A percentile compares a stretch with the other conserved stretches of the same genome.
Conservation (phyloP, 768 basidiomycete species). For the Boletus sp. region DNA sequence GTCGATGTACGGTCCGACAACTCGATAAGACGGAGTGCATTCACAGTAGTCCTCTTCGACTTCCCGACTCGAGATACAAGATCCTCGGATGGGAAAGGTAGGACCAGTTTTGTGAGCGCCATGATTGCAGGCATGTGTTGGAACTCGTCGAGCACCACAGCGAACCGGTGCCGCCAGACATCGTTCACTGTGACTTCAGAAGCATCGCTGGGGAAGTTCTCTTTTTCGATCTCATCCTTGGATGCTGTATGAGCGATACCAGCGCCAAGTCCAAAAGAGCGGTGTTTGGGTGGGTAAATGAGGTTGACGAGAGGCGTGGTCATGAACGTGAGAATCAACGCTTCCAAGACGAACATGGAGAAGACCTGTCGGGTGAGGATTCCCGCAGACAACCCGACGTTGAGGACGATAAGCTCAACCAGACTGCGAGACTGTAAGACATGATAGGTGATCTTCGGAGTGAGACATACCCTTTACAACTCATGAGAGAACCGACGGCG, state of each 20-base stretch:
- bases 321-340: slow-evolving; percentile 80
- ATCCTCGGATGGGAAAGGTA: slow-evolving; percentile 32
- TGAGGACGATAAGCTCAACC: slow-evolving; percentile 94
- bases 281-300: slow-evolving; percentile 65
- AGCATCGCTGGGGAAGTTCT: not conserved
- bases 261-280: slow-evolving; percentile 43
- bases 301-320: slow-evolving; percentile 75
- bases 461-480: slow-evolving; percentile 81
- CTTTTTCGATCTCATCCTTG: not conserved
- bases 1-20: slow-evolving; percentile 86
- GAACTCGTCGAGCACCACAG: slow-evolving; percentile 87
- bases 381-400: slow-evolving; percentile 80
- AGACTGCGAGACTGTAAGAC: slow-evolving; percentile 44
- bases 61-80: not conserved
- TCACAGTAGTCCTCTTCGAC: slow-evolving; percentile 36
- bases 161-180: slow-evolving; percentile 48
- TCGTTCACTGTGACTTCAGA: slow-evolving; percentile 4
- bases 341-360: slow-evolving; percentile 93
- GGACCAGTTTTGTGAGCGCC: slow-evolving; percentile 82
- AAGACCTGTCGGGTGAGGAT: slow-evolving; percentile 81
- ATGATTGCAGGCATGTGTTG: slow-evolving; percentile 89
- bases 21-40: slow-evolving; percentile 87
- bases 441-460: not conserved
- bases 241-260: not conserved
- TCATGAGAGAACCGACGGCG: slow-evolving; percentile 92